Conservation (phyloP, 192 early-diverging fungal species). For the Backusella australiensis region DNA sequence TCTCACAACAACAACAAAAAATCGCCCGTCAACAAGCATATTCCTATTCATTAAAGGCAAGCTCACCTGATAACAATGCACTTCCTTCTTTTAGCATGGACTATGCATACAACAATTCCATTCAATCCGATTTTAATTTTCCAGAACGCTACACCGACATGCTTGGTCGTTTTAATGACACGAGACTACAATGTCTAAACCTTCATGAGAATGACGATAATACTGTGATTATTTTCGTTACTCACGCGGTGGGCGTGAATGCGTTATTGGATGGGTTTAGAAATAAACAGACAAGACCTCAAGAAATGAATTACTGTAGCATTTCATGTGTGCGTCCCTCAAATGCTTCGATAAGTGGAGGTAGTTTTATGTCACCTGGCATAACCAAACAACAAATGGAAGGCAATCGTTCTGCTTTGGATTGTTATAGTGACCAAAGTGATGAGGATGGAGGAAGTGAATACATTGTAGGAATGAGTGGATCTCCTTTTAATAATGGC, state of each 20-base stretch:
- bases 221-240: slow-evolving; percentile 23
- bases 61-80: too few species aligned
- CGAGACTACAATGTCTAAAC: slow-evolving; percentile 8
- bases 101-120: slow-evolving; percentile 11
- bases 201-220: background rate
- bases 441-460: slow-evolving; percentile 11
- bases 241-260: slow-evolving; percentile 35
- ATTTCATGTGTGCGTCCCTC: slow-evolving; percentile 9
- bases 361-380: background rate
- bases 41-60: slow-evolving; percentile 7
- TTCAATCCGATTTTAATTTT: slow-evolving; percentile 23
- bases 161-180: slow-evolving; percentile 28
- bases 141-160: slow-evolving; percentile 31
- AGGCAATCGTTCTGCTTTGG: background rate
- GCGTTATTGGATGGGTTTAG: slow-evolving; percentile 31
- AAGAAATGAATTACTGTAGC: slow-evolving; percentile 17
- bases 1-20: slow-evolving; percentile 25
- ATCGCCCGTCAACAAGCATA: slow-evolving; percentile 25
- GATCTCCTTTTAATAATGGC: background rate
- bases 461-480: background rate
- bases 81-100: slow-evolving; percentile 23
- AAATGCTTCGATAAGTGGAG: background rate
- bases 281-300: slow-evolving; percentile 21
- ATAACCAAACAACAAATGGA: background rate
- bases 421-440: slow-evolving; percentile 16